Evolutionary conservation across 345 rosid species (phyloP).

Genomic region (Ceriops tagal): DNA sequence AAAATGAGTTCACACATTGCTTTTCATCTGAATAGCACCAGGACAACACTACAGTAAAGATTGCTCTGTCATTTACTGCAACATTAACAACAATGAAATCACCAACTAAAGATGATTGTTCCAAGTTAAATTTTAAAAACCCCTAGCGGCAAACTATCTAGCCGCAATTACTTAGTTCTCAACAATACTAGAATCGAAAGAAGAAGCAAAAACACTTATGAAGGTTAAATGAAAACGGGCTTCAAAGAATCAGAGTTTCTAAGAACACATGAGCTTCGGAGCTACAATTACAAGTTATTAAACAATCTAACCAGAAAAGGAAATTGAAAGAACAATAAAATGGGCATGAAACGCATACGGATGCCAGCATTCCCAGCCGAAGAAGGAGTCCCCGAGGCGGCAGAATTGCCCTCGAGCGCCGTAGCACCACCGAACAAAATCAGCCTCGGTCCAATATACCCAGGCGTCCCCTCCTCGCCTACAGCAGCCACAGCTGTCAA

Average conservation of each 20-base stretch:
- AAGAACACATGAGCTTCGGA: not conserved
- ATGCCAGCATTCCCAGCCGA: constrained; percentile 98
- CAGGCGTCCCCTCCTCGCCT: constrained; percentile 88
- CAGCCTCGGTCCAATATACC: constrained; percentile 82
- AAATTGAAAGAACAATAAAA: not conserved
- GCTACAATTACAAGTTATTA: constrained; percentile 3
- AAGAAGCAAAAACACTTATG: not conserved
- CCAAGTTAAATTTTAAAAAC: too few relatives aligned
- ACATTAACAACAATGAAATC: too few relatives aligned
- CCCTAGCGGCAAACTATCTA: not conserved
- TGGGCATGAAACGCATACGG: constrained; percentile 44
- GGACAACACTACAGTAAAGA: too few relatives aligned
- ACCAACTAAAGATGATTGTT: too few relatives aligned
- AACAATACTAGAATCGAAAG: not conserved
- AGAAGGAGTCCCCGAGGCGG: constrained; percentile 82
- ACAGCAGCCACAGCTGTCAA: constrained; percentile 90
- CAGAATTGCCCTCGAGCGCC: constrained; percentile 93
- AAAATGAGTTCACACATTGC: not conserved
- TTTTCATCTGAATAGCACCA: not conserved
- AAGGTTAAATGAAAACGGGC: not conserved
- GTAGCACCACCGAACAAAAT: constrained; percentile 97
- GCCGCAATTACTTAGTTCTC: not conserved
- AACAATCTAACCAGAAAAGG: constrained; percentile 2
- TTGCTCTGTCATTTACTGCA: too few relatives aligned
- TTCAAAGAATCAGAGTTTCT: not conserved